Evolutionary conservation across 108 stramenopile species (phyloP), one percentile per base, ranked within the genome.

Genomic region (Hondaea fermentalgiana): DNA sequence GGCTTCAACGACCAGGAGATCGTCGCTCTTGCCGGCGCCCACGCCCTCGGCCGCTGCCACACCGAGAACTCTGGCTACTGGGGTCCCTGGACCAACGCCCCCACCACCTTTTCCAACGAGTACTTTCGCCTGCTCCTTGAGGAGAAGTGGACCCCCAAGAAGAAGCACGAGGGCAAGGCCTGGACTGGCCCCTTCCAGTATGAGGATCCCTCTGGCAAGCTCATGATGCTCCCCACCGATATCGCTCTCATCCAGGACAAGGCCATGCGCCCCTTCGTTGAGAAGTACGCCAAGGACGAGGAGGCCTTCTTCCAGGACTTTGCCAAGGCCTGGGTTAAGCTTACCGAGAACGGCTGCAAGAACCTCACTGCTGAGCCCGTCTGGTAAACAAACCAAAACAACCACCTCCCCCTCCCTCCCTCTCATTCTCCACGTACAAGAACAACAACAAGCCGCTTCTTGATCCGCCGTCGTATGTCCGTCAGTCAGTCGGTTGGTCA

Each of bases 101-200:
- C 98, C 89, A 98, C 95, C 44, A 97, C 98, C 23, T 98, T 98
- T 88, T 94, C 93, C 60, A 98, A 98, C 90, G 98, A 98, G 88
- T 99, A 98, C 92, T 99, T 97, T 91, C 97, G 98, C 57, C 93
- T 98, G 21, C 93, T 99, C 60, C 29, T 98, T 42, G 97, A 98
- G 88, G 97, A 98, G 90, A 96, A 96, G 87, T 95, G 95, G 83
- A 96, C 97, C 42, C 89, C 94, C 53, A 95, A 95, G 92, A 91
- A 92, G 72, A 97, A 94, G 60, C 98, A 99, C 92, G 94, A 97
- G 53, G 97, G 97, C 44, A 96, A 96, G 89, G 92, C 92, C 49
- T 93, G 92, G 92, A 92, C 91, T 17, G 95, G 97, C 5, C 98
- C 98, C 47, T 95, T 95, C 72, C 98, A 98, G 90, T 98, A 93